Evolutionary conservation across 129 eudicot genomes (phyloP), one percentile per base, ranked within the genome.

Genomic region (Flaveria linearis): DNA sequence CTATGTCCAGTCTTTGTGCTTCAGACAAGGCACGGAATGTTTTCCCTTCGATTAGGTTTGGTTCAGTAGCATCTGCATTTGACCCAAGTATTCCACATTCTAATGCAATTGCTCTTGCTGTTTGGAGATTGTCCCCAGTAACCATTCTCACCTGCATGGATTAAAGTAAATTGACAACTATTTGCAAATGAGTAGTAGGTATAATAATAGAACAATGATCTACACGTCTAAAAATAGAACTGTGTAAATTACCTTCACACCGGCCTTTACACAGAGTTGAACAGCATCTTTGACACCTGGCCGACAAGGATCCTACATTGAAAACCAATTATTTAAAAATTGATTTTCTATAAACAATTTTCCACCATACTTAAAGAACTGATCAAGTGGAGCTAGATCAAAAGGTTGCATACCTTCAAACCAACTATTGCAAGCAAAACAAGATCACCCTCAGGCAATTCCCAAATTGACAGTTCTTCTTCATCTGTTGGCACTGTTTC

Each of bases 41-140:
- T 76, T 91, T 93, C 58, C 98, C 98, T 82, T 93, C 98, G 47
- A 93, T 93, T 23, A 93, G 83, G 79, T 87, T 90, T n/a, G 97
- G 97, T 43, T 85, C 88, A 14, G 83, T 81, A 1, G 96, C 91
- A 56, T 93, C 93, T n/a, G 89, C 92, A 81, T 87, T 75, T 51
- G 97, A 88, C 39, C 43, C 83, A 45, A 93, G 87, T 71, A 93
- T 93, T 58, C 98, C 98, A 75, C 98, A 93, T 82, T 93, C 98
- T 33, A 88, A 68, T 71, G 98, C 98, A 57, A 93, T 93, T 50
- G 98, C 98, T 82, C 25, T 88, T 17, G 98, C 98, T 6, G 98
- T 93, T 80, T 87, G 96, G 43, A 88, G 84, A 81, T 93, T 93
- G 78, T 93, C 98, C 51, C 98, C 98, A 67, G 98, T 93, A 57